Evolutionary conservation across 1,284 basidiomycete species (phyloP).

Genomic region (Xerocomus minutiporus): DNA sequence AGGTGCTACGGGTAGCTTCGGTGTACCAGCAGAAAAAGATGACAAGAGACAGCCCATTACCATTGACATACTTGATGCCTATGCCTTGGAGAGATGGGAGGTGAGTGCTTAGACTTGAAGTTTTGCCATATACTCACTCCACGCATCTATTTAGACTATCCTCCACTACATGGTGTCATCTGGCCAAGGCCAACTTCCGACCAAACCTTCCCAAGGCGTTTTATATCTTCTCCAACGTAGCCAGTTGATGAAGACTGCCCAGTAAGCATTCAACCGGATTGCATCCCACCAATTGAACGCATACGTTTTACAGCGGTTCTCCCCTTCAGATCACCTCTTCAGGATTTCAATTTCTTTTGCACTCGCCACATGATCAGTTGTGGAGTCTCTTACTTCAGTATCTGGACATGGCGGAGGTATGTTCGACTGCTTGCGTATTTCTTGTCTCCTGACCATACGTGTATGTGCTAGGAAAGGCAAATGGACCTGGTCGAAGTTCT

Average conservation of each 20-base stretch:
- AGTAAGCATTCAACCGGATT: conserved; percentile 40
- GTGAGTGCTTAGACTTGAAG: conserved; percentile 39
- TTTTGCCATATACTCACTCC: background rate
- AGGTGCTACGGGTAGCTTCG: conserved; percentile 88
- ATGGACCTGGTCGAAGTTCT: conserved; percentile 94
- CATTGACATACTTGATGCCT: conserved; percentile 72
- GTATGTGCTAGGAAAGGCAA: conserved; percentile 57
- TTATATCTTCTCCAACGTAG: conserved; percentile 80
- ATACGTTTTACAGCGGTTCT: conserved; percentile 40
- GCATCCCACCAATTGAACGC: conserved; percentile 2
- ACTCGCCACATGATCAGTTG: conserved; percentile 95
- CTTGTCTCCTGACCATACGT: conserved; percentile 1
- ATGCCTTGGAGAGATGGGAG: conserved; percentile 94
- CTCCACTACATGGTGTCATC: conserved; percentile 99
- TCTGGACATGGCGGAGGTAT: conserved; percentile 73
- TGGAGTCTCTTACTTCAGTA: conserved; percentile 96
- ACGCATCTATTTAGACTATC: conserved; percentile 56
- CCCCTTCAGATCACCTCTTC: conserved; percentile 84
- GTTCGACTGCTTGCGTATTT: conserved; percentile 14
- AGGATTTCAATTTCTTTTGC: conserved; percentile 95
- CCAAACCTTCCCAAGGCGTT: conserved; percentile 77
- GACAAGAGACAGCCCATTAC: conserved; percentile 52
- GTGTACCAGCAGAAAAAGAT: conserved; percentile 70
- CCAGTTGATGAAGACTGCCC: conserved; percentile 74
- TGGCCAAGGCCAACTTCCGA: conserved; percentile 62